Percentiles rank a stretch among this genome's conserved stretches.
These are phyloP conservation scores for Fusarium xylarioides DNA, from an alignment of 2,329 filamentous ascomycete species.

Conservation along the genomic window DNA sequence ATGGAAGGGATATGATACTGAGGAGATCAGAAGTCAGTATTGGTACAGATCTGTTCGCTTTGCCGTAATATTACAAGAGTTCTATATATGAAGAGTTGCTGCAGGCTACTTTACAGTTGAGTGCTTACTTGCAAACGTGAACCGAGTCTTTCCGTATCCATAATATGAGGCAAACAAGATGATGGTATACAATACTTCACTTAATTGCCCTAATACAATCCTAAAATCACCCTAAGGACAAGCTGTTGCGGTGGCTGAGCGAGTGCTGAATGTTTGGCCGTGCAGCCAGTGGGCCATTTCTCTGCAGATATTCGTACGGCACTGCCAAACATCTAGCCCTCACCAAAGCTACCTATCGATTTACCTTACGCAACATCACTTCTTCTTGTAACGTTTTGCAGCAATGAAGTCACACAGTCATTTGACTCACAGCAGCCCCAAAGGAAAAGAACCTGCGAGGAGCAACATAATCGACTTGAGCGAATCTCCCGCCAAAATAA, in stretches of 20 bases:
- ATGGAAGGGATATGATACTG: accelerated
- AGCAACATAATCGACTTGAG: accelerated
- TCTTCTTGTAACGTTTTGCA: neutral
- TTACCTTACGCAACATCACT: neutral
- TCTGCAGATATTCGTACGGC: neutral
- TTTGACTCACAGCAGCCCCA: neutral
- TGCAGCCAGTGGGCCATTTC: neutral
- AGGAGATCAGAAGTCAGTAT: neutral
- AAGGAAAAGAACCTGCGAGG: accelerated
- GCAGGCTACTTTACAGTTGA: neutral
- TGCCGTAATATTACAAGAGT: neutral
- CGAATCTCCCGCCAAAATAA: accelerated
- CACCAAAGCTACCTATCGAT: too few species aligned
- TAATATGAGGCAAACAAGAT: neutral
- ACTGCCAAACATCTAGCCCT: neutral
- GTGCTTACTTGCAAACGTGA: neutral
- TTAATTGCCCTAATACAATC: neutral
- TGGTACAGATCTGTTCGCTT: neutral
- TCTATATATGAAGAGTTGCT: neutral
- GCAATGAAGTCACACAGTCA: neutral
- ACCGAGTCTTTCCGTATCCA: neutral
- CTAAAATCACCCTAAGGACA: neutral
- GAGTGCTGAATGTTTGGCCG: accelerated
- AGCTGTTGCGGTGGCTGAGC: neutral
- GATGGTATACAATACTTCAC: neutral